Conservation (phyloP, 2,329 filamentous ascomycete species). For the Capronia coronata region DNA sequence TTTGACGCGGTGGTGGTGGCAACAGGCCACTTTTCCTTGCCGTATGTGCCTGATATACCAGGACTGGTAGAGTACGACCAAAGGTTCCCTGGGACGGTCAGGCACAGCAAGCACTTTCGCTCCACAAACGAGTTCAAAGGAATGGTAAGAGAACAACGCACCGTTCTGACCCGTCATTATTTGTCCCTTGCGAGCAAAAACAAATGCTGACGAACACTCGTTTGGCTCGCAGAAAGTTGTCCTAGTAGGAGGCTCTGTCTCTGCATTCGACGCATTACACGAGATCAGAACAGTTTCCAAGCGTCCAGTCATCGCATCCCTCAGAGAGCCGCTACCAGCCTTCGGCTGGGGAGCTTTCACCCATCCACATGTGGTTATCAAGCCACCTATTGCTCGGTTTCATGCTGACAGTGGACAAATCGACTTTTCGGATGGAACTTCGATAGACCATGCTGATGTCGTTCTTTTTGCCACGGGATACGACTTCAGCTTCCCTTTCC, state of each 20-base stretch:
- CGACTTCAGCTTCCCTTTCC: slow-evolving; percentile 31
- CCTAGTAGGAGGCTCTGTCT: slow-evolving; percentile 31
- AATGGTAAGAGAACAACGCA: no score
- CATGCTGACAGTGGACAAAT: slow-evolving; percentile 24
- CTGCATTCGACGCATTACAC: slow-evolving; percentile 30
- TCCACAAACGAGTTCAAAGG: slow-evolving; percentile 36
- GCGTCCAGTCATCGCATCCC: slow-evolving; percentile 14
- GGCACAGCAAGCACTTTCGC: slow-evolving; percentile 40
- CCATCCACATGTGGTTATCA: slow-evolving; percentile 32
- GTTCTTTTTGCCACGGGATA: slow-evolving; percentile 34
- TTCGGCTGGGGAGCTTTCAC: slow-evolving; percentile 24
- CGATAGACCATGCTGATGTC: slow-evolving; percentile 26
- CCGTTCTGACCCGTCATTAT: no score
- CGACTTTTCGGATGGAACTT: slow-evolving; percentile 27
- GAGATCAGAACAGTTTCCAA: slow-evolving; percentile 29
- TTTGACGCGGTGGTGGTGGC: slow-evolving; percentile 42
- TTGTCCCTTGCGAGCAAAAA: no score
- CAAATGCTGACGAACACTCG: background rate
- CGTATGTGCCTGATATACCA: slow-evolving; percentile 38
- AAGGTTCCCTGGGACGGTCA: slow-evolving; percentile 35
- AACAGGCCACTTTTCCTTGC: slow-evolving; percentile 39
- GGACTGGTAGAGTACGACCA: slow-evolving; percentile 39
- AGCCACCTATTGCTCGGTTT: slow-evolving; percentile 27
- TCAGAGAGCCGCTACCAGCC: slow-evolving; percentile 3
- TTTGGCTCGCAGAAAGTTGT: slow-evolving; percentile 25